phyloP scores from a whole-genome alignment of 768 basidiomycete species.

The Hemileccinum impolitum region DNA sequence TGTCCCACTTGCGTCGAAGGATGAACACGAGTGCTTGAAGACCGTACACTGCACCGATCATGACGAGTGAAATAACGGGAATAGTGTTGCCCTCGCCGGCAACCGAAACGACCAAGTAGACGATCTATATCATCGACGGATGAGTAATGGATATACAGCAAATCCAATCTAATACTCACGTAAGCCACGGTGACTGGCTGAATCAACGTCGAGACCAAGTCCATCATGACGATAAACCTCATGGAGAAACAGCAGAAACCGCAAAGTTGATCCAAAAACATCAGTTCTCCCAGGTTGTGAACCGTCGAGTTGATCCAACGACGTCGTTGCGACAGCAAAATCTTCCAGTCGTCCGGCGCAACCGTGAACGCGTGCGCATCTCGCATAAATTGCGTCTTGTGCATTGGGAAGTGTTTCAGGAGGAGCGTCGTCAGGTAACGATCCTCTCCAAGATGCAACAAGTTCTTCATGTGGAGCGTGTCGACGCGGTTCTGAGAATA shows the following conservation, averaged over 20 bases:
- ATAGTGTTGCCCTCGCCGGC: constrained; percentile 62
- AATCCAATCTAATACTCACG: constrained; percentile 46
- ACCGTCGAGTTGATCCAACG: constrained; percentile 99
- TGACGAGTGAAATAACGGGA: constrained; percentile 79
- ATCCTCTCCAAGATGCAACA: constrained; percentile 97
- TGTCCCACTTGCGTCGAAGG: constrained; percentile 94
- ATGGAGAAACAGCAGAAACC: constrained; percentile 99
- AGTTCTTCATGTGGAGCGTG: constrained; percentile 98
- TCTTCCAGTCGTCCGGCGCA: constrained; percentile 93
- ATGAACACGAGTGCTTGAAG: constrained; percentile 90
- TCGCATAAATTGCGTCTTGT: constrained; percentile 94
- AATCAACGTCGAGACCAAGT: constrained; percentile 82
- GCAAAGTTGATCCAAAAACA: constrained; percentile 88
- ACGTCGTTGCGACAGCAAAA: constrained; percentile 92
- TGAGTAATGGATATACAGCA: constrained; percentile 5
- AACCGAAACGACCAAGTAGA: constrained; percentile 82
- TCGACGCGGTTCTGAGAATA: constrained; percentile 97
- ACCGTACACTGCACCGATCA: constrained; percentile 95
- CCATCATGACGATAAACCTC: constrained; percentile 98
- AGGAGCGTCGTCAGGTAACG: constrained; percentile 95
- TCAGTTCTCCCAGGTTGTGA: constrained; percentile 91
- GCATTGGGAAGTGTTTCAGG: constrained; percentile 90
- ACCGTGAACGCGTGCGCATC: constrained; percentile 94
- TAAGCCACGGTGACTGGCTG: constrained; percentile 88
- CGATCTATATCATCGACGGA: constrained; percentile 50